These are phyloP conservation scores for Trichosporon sp. DNA, from an alignment of 1,284 basidiomycete genomes.

Conservation along the genomic window DNA sequence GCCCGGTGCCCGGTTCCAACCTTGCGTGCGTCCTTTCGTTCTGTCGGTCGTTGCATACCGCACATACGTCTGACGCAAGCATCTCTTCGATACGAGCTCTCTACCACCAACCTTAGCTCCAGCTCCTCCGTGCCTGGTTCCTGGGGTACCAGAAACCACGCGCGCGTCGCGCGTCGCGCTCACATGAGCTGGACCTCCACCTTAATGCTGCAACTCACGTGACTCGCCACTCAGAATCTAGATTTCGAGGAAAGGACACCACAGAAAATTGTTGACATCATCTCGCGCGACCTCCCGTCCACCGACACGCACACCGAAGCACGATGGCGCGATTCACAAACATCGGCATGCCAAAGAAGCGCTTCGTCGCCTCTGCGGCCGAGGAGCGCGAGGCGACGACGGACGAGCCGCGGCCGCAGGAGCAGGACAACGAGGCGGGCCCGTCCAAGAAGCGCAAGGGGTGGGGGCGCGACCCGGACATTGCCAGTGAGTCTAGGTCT, in stretches of 20 bases:
- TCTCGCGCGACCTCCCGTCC: background rate
- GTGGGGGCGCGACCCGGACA: constrained; percentile 42
- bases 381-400: constrained; percentile 33
- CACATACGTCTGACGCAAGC: background rate
- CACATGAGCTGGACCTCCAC: background rate
- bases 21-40: background rate
- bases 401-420: background rate
- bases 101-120: background rate
- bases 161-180: background rate
- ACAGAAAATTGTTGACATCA: constrained; percentile 3
- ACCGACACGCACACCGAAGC: background rate
- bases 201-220: too few relatives aligned
- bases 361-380: constrained; percentile 44
- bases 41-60: background rate
- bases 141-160: background rate
- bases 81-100: background rate
- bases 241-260: background rate
- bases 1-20: background rate
- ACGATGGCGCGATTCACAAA: constrained; percentile 50
- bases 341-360: constrained; percentile 47
- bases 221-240: background rate
- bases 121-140: background rate
- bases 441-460: constrained; percentile 21
- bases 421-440: constrained; percentile 17
- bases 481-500: constrained; percentile 38